Evolutionary conservation across 495 filamentous ascomycete species (phyloP).

Genomic region (Penicillium macrosclerotiorum): DNA sequence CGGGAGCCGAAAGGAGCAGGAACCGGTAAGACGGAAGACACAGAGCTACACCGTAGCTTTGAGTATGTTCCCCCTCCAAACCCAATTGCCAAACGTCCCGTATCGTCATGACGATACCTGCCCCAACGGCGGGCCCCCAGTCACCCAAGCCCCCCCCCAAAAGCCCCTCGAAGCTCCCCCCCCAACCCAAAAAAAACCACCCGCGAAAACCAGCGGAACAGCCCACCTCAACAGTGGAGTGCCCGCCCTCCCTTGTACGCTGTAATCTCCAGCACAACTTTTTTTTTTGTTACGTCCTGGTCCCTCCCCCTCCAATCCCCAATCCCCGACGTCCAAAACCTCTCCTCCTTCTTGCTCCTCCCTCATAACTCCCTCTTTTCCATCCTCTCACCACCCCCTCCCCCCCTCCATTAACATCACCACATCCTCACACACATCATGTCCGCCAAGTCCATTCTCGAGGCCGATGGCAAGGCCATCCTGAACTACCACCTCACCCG

Average conservation of each 20-base stretch:
- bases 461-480: conserved; percentile 99
- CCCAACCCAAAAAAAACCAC: too few relatives aligned
- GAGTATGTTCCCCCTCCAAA: too few relatives aligned
- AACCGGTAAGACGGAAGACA: too few relatives aligned
- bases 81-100: too few relatives aligned
- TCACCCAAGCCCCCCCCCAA: too few relatives aligned
- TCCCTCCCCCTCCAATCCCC: conserved; percentile 2
- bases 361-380: conserved; percentile 13
- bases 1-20: too few relatives aligned
- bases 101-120: too few relatives aligned
- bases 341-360: conserved; percentile 14
- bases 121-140: too few relatives aligned
- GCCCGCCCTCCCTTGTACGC: conserved; percentile 31
- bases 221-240: conserved; percentile 24
- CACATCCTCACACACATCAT: conserved; percentile 53
- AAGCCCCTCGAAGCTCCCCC: too few relatives aligned
- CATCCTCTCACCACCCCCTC: conserved; percentile 11
- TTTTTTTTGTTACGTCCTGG: too few relatives aligned
- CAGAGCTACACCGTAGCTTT: conserved; percentile 6
- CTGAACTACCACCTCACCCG: conserved; percentile 99
- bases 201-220: too few relatives aligned
- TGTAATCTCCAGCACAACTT: conserved; percentile 36
- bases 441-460: conserved; percentile 97
- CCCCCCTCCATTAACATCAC: conserved; percentile 12
- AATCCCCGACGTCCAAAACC: conserved; percentile 8